A percentile compares a stretch with the other conserved stretches of the same genome.
phyloP scores from a whole-genome alignment of 345 rosid species.

The Eucalyptus victrix region DNA sequence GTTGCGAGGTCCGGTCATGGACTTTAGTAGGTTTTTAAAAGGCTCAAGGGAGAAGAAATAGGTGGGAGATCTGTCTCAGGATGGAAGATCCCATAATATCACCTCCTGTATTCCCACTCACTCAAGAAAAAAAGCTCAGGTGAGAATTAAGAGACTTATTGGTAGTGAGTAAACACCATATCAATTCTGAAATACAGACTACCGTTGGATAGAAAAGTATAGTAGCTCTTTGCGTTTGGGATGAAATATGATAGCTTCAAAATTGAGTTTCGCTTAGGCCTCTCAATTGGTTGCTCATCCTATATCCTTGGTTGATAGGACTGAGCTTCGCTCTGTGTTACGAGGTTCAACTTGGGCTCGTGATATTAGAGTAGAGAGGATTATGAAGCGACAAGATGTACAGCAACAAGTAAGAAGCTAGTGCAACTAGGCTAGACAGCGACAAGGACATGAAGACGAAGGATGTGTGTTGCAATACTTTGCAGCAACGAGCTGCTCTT shows the following conservation, averaged over 20 bases:
- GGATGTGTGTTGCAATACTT: not conserved
- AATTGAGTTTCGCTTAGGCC: too few relatives aligned
- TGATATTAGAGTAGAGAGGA: not conserved
- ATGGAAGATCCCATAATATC: too few relatives aligned
- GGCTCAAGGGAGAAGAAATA: too few relatives aligned
- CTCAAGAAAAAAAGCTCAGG: too few relatives aligned
- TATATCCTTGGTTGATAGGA: too few relatives aligned
- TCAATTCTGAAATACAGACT: rapidly evolving
- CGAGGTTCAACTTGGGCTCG: not conserved
- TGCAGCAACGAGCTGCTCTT: not conserved
- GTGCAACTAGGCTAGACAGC: not conserved
- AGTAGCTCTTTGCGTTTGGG: too few relatives aligned
- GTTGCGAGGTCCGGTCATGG: too few relatives aligned
- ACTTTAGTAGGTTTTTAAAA: too few relatives aligned
- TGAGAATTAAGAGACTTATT: rapidly evolving
- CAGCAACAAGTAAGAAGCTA: not conserved
- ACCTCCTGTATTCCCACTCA: rapidly evolving
- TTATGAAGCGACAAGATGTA: not conserved
- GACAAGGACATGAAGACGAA: not conserved
- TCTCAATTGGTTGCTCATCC: too few relatives aligned
- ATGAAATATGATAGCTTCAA: too few relatives aligned
- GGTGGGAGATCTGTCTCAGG: rapidly evolving
- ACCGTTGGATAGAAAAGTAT: rapidly evolving
- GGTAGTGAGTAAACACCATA: rapidly evolving
- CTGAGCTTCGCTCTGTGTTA: too few relatives aligned